Percentiles rank a stretch among this genome's conserved stretches.
These are phyloP conservation scores for Fremontodendron californicum DNA, from an alignment of 345 rosid genomes.

Conservation along the genomic window DNA sequence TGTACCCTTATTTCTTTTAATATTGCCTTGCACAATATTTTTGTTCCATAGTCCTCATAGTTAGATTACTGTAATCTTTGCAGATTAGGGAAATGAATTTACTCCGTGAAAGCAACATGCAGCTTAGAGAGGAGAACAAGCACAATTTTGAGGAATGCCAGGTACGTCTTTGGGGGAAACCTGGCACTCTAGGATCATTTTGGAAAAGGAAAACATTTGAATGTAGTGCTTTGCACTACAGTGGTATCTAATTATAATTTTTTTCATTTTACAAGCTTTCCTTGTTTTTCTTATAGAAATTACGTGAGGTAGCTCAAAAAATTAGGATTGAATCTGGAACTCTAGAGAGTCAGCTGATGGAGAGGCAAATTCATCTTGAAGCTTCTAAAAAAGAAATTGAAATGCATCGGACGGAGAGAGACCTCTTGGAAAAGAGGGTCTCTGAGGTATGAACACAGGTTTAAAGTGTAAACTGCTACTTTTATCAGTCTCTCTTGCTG, in stretches of 20 bases:
- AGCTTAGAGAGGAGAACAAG: constrained; percentile 94
- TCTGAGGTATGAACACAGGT: constrained; percentile 49
- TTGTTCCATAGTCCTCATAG: constrained; percentile 12
- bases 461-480: too few species aligned
- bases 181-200: neutral
- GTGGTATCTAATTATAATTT: neutral
- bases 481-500: neutral
- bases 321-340: constrained; percentile 46
- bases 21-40: neutral
- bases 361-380: constrained; percentile 62
- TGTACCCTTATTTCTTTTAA: neutral
- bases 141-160: constrained; percentile 95
- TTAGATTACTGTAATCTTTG: constrained; percentile 5
- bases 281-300: constrained; percentile 43
- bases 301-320: constrained; percentile 67
- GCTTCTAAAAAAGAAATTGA: constrained; percentile 63
- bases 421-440: constrained; percentile 52
- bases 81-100: constrained; percentile 87
- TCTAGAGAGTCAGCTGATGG: constrained; percentile 45
- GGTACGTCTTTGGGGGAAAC: constrained; percentile 35
- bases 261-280: neutral
- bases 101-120: constrained; percentile 94
- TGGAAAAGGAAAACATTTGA: neutral
- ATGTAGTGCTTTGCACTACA: neutral
- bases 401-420: constrained; percentile 56